Percentiles rank a stretch among this genome's conserved stretches.
Evolutionary conservation across 2,329 filamentous ascomycete species (phyloP).

Genomic region (Alternaria angustiovoidea): DNA sequence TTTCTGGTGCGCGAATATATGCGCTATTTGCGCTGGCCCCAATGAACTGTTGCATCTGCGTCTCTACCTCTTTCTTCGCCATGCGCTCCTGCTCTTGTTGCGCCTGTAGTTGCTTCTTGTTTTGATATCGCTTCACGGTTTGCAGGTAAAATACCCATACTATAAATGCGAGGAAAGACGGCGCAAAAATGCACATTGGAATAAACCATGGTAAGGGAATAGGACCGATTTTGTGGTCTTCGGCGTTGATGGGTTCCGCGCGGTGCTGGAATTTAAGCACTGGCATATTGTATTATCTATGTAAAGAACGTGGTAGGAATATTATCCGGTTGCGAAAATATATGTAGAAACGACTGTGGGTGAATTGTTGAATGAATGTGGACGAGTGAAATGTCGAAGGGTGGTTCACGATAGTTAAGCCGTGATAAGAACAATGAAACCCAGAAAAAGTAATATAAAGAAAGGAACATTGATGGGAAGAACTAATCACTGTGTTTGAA

Average conservation of each 20-base stretch:
- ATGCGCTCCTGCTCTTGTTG: not conserved
- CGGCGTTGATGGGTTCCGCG: not conserved
- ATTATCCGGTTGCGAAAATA: not conserved
- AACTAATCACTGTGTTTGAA: not conserved
- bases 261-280: not conserved
- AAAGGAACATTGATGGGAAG: not conserved
- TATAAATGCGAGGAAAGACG: constrained; percentile 12
- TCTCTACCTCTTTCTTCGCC: constrained; percentile 8
- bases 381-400: not conserved
- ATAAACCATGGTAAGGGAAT: constrained; percentile 18
- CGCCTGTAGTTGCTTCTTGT: not conserved
- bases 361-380: not conserved
- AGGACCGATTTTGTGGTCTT: constrained; percentile 8
- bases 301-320: not conserved
- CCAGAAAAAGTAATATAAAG: not conserved
- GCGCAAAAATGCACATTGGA: constrained; percentile 17
- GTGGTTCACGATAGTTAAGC: constrained; percentile 1
- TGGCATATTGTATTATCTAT: not conserved
- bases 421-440: not conserved
- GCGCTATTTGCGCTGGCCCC: not conserved
- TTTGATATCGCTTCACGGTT: not conserved
- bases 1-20: not conserved
- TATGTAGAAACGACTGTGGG: not conserved
- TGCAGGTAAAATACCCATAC: constrained; percentile 5
- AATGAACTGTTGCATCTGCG: constrained; percentile 12